Conservation (phyloP, 2,329 filamentous ascomycete species). For the Niveomyces coronatus region DNA sequence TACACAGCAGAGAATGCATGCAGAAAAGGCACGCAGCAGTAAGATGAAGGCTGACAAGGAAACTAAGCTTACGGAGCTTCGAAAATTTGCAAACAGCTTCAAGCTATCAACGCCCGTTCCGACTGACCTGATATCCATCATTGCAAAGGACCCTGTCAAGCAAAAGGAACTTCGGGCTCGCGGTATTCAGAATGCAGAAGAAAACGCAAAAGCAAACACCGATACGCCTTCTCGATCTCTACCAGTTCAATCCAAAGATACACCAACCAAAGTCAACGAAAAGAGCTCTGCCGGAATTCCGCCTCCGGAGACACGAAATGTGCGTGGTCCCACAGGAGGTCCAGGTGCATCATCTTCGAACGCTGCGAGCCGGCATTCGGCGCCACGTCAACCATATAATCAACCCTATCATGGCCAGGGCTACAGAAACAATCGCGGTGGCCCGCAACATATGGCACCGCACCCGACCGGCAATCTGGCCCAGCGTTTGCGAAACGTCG, state of each 20-base stretch:
- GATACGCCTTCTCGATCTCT: slow-evolving; percentile 18
- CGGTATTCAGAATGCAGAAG: slow-evolving; percentile 65
- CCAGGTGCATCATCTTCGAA: slow-evolving; percentile 20
- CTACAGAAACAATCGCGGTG: slow-evolving; percentile 38
- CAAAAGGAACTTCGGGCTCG: slow-evolving; percentile 89
- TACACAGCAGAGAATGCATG: slow-evolving; percentile 41
- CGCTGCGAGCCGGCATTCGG: slow-evolving; percentile 32
- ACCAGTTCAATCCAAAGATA: slow-evolving; percentile 25
- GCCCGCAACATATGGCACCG: slow-evolving; percentile 31
- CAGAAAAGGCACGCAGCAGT: slow-evolving; percentile 44
- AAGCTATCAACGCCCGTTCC: slow-evolving; percentile 91
- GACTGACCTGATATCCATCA: slow-evolving; percentile 81
- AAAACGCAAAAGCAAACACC: slow-evolving; percentile 45
- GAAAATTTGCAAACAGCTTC: slow-evolving; percentile 90
- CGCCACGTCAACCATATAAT: slow-evolving; percentile 38
- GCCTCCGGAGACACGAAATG: slow-evolving; percentile 19
- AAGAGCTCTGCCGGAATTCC: slow-evolving; percentile 21
- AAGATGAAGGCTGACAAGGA: slow-evolving; percentile 70
- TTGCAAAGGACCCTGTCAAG: slow-evolving; percentile 92
- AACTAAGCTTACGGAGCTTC: slow-evolving; percentile 84
- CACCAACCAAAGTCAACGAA: slow-evolving; percentile 34
- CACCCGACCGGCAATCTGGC: slow-evolving; percentile 36
- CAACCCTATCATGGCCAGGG: slow-evolving; percentile 35
- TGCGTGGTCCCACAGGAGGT: slow-evolving; percentile 25
- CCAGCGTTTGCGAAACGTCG: slow-evolving; percentile 40